phyloP scores from a whole-genome alignment of 345 rosid species.

The Toxicodendron radicans region DNA sequence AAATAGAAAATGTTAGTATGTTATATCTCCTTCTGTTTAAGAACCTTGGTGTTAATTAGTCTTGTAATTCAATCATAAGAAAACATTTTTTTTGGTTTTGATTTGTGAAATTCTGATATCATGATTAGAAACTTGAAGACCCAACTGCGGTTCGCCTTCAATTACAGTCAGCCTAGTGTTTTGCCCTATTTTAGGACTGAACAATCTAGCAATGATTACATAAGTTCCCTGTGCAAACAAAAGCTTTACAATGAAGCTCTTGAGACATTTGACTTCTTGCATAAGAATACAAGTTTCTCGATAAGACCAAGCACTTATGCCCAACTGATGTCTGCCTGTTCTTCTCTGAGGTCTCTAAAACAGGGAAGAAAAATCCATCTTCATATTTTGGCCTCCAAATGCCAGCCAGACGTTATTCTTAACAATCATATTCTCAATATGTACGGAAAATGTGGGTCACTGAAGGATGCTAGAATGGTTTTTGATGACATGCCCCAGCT shows the following conservation, averaged over 20 bases:
- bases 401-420: constrained; percentile 45
- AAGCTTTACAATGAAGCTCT: constrained; percentile 45
- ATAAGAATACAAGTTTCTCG: constrained; percentile 27
- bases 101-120: neutral
- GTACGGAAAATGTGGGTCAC: constrained; percentile 79
- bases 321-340: constrained; percentile 46
- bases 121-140: constrained; percentile 6
- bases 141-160: neutral
- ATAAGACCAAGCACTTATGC: constrained; percentile 38
- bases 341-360: constrained; percentile 42
- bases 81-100: neutral
- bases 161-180: neutral
- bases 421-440: constrained; percentile 57
- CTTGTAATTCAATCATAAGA: neutral
- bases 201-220: constrained; percentile 40
- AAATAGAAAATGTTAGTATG: neutral
- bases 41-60: neutral
- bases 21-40: neutral
- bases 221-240: constrained; percentile 41
- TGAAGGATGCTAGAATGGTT: constrained; percentile 56
- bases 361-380: constrained; percentile 58
- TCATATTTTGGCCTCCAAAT: constrained; percentile 45
- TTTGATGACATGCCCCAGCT: constrained; percentile 66
- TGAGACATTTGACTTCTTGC: constrained; percentile 42
- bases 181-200: constrained; percentile 30